Percentiles rank a stretch among this genome's conserved stretches.
Conservation (phyloP, 305 asterid genomes). For the Andrographis paniculata region DNA sequence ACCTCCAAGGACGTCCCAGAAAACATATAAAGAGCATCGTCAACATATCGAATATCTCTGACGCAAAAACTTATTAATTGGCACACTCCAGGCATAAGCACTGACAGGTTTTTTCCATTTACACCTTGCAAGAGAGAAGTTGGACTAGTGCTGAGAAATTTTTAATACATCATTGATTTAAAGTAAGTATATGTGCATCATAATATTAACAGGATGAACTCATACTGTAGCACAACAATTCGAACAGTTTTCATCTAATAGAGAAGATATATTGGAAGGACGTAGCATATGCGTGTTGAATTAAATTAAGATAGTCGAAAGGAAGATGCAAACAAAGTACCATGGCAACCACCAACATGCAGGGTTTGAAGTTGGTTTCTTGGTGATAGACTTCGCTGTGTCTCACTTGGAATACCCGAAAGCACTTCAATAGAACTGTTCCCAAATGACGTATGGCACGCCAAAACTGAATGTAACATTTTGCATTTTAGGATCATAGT, state of each 20-base stretch:
- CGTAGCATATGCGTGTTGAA: background rate
- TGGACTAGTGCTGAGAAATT: background rate
- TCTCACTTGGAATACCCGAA: conserved; percentile 27
- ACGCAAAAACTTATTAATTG: conserved; percentile 58
- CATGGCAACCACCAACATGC: conserved; percentile 77
- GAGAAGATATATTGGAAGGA: background rate
- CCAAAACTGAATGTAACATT: conserved; percentile 54
- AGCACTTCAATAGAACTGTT: conserved; percentile 50
- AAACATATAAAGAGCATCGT: conserved; percentile 46
- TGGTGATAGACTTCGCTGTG: conserved; percentile 20
- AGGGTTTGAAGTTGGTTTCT: conserved; percentile 46
- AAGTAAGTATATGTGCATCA: no score
- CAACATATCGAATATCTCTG: conserved; percentile 53
- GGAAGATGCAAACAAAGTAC: conserved; percentile 22
- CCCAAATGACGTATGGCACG: conserved; percentile 70
- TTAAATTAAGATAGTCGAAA: background rate
- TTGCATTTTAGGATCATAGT: conserved; percentile 45
- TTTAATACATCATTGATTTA: no score
- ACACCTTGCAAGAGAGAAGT: conserved; percentile 40
- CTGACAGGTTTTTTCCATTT: conserved; percentile 33
- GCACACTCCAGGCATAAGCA: conserved; percentile 50
- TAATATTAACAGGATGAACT: no score
- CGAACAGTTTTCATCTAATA: conserved; percentile 6
- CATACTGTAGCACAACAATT: background rate
- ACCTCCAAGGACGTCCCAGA: conserved; percentile 66